Evolutionary conservation across 768 basidiomycete species (phyloP), one percentile per base, ranked within the genome.

Genomic region (Infundibulicybe gibba): DNA sequence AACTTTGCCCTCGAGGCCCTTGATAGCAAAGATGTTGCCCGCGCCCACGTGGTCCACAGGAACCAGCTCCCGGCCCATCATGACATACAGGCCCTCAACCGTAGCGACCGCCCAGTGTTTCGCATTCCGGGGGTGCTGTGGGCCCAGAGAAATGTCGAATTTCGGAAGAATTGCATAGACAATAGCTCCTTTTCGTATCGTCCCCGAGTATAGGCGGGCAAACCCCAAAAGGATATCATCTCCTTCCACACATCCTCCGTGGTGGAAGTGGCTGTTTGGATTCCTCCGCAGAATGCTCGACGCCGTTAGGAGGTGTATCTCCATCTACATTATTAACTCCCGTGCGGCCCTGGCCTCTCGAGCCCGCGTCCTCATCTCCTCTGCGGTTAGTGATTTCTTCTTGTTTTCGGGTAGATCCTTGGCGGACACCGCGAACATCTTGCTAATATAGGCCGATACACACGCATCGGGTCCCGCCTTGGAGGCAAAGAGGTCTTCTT

Each of bases 21-120:
- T 85, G 51, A 97, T 82, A 2, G 94, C 97, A 53, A 97, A 98
- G 4, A 94, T 89, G 60, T 95, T 94, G 6, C 97, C 97, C 1
- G 97, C 94, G 25, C 78, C 78, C 1, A 98, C 94, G 49, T 72
- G 74, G 16, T 88, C 74, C 2, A 95, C 90, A 0, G 85, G 74
- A 0, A 90, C 83, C n/a, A 99, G 74, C 59, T 97, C 94, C 37
- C 91, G 71, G 2, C 97, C 97, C 97, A 99, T 98, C 92, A 99
- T 97, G 41, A 88, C 79, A 64, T 97, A 99, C 43, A 99, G 65
- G 5, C 81, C 84, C 48, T 83, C 78, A 12, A 94, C 80, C n/a
- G 70, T 72, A 17, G 84, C 75, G 8, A 70, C 66, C 17, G 76
- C 60, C 37, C 94, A 54, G 57, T 87, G 77, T 50, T 79, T 80